These are phyloP conservation scores for Xanthoconium purpureum DNA, from an alignment of 768 basidiomycete genomes.

Conservation along the genomic window DNA sequence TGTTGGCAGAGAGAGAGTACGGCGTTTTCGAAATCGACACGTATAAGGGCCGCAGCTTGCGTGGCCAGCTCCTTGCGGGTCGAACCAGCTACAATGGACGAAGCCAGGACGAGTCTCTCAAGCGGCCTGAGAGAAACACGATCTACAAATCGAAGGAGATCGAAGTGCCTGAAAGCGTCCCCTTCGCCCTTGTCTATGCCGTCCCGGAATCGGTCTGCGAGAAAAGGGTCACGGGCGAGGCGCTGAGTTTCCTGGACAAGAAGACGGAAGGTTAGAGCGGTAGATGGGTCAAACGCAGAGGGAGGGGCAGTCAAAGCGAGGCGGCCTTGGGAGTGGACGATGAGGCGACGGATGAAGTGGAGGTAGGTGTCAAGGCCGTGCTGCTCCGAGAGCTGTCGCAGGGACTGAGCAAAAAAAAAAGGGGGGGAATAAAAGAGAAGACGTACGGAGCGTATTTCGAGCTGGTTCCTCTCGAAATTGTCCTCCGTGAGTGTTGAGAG, in stretches of 20 bases:
- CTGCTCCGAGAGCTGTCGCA: conserved; percentile 83
- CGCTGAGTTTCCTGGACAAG: conserved; percentile 86
- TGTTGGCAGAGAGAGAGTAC: conserved; percentile 72
- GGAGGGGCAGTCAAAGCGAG: conserved; percentile 57
- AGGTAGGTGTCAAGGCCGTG: conserved; percentile 97
- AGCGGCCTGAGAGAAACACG: conserved; percentile 76
- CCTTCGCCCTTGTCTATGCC: conserved; percentile 87
- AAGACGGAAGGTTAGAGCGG: conserved; percentile 76
- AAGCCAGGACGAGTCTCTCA: conserved; percentile 73
- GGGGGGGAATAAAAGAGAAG: conserved; percentile 9
- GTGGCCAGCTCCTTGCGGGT: conserved; percentile 54
- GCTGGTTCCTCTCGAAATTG: conserved; percentile 90
- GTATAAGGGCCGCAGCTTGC: conserved; percentile 66
- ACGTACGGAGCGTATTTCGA: conserved; percentile 92
- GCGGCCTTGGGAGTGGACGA: conserved; percentile 79
- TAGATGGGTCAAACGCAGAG: conserved; percentile 69
- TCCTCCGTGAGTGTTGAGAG: conserved; percentile 96
- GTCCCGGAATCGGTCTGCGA: conserved; percentile 88
- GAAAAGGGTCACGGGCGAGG: conserved; percentile 84
- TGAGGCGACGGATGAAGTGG: conserved; percentile 95
- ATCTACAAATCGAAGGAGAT: conserved; percentile 79
- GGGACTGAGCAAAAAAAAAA: conserved; percentile 8
- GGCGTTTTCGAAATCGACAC: conserved; percentile 77
- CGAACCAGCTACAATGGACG: conserved; percentile 66
- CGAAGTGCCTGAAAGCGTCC: conserved; percentile 78